Base-by-base conservation (phyloP, 2,329 filamentous ascomycete genomes). In the Elsinoe arachidis region DNA sequence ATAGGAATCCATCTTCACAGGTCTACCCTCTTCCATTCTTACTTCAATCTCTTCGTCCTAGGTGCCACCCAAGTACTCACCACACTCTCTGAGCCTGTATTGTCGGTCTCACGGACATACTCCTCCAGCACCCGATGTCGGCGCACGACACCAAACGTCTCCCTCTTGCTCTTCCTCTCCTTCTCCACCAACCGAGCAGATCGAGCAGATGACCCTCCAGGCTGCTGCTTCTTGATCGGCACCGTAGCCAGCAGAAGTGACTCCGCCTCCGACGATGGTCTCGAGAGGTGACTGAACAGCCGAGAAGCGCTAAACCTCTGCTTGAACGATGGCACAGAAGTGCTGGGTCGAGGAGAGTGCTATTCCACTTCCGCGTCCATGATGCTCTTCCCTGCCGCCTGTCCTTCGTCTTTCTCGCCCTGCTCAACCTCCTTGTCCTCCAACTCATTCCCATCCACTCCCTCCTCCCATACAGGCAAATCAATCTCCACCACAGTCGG, bases 401-500 rank as follows among this genome's bases (percentile, higher is more conserved):
- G 21, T 38, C n/a, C 19, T 5, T 12, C 17, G 15, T 52, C 51
- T 17, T 19, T 17, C 10, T 14, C 5, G 2, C 41, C 34, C 10
- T 14, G 17, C 10, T 35, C 17, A 26, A 21, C 51, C 34, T 54
- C 51, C 7, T 9, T 5, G 3, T 19, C 47, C 30, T 34, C 9
- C 14, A 7, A n/a, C 14, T n/a, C 15, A 5, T 49, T 15, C 4
- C 14, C 19, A 15, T 55, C 53, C 23, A 49, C 43, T 21, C 30
- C 43, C 56, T 64, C 65, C 52, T 70, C 67, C 75, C 78, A 81
- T 17, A 84, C 74, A 0, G 85, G 85, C 60, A 93, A 73, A 62
- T 90, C 83, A 30, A 95, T 66, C 67, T 95, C 88, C 11, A 95
- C 83, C n/a, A 95, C 85, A 63, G 95, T 86, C 17, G 89, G 85